Conservation (phyloP, 1,139 yeast genomes). For the Groenewaldozyma auringiensis region DNA sequence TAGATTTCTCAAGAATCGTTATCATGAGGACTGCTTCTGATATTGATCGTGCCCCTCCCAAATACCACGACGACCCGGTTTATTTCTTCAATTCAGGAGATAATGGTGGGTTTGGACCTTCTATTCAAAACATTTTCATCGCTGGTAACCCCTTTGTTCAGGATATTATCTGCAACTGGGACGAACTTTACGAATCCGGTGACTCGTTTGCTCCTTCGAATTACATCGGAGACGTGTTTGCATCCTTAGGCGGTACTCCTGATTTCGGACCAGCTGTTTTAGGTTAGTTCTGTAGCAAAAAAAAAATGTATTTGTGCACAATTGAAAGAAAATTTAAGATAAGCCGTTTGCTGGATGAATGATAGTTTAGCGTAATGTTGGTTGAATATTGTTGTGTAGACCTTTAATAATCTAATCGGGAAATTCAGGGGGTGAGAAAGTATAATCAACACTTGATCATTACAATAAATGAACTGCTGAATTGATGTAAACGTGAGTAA, state of each 20-base stretch:
- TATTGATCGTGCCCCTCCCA: conserved; percentile 51
- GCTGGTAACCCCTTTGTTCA: conserved; percentile 51
- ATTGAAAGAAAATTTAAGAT: too few species aligned
- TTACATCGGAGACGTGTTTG: conserved; percentile 55
- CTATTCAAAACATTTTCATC: conserved; percentile 44
- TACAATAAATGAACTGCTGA: too few species aligned
- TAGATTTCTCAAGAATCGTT: conserved; percentile 50
- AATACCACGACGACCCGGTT: conserved; percentile 38
- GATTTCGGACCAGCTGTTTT: conserved; percentile 20
- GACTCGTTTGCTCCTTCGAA: conserved; percentile 40
- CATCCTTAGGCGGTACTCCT: conserved; percentile 40
- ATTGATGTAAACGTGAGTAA: too few species aligned
- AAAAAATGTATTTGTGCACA: too few species aligned
- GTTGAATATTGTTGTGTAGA: not conserved
- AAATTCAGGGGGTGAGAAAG: not conserved
- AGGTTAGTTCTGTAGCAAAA: too few species aligned
- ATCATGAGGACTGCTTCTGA: conserved; percentile 60
- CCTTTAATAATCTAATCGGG: not conserved
- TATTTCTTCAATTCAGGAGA: conserved; percentile 44
- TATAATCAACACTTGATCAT: too few species aligned
- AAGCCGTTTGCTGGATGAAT: too few species aligned
- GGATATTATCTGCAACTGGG: conserved; percentile 51
- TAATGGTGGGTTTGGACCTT: conserved; percentile 48
- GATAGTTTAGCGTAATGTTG: too few species aligned
- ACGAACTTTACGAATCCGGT: conserved; percentile 36